Evolutionary conservation across 768 basidiomycete genomes (phyloP).

Genomic region (Mycena indigotica): DNA sequence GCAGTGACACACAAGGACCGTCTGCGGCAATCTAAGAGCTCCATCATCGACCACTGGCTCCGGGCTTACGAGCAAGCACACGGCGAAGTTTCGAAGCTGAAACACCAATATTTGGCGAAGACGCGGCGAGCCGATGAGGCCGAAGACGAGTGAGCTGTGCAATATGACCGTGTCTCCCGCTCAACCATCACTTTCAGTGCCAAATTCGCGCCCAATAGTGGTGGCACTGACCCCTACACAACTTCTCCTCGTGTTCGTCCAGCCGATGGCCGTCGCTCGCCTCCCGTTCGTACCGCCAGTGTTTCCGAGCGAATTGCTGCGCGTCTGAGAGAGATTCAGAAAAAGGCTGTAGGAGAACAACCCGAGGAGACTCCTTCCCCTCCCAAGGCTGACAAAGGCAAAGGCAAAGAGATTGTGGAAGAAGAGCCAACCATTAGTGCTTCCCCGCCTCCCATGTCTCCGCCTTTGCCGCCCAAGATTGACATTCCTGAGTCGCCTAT

Average conservation of each 20-base stretch:
- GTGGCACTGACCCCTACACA: slow-evolving; percentile 73
- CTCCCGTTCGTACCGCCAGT: slow-evolving; percentile 69
- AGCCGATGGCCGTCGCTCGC: slow-evolving; percentile 50
- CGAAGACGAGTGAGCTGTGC: slow-evolving; percentile 80
- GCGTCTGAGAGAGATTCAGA: slow-evolving; percentile 79
- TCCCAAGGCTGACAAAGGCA: slow-evolving; percentile 82
- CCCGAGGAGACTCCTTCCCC: slow-evolving; percentile 39
- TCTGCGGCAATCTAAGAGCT: slow-evolving; percentile 48
- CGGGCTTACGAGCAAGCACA: slow-evolving; percentile 71
- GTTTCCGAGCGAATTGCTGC: slow-evolving; percentile 87
- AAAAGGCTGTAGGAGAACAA: slow-evolving; percentile 41
- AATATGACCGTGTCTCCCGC: slow-evolving; percentile 17
- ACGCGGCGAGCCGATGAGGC: slow-evolving; percentile 86
- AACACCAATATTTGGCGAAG: slow-evolving; percentile 76
- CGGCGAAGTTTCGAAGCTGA: slow-evolving; percentile 69
- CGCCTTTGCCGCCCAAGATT: slow-evolving; percentile 55
- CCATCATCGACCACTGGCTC: slow-evolving; percentile 67
- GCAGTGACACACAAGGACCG: slow-evolving; percentile 70
- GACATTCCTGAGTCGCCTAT: slow-evolving; percentile 35
- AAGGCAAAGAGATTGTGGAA: slow-evolving; percentile 58
- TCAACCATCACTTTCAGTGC: slow-evolving; percentile 50
- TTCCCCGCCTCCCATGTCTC: slow-evolving; percentile 68
- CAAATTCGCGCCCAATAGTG: slow-evolving; percentile 78
- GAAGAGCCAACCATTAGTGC: slow-evolving; percentile 36
- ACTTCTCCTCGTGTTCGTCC: slow-evolving; percentile 73